Evolutionary conservation across 2,329 filamentous ascomycete species (phyloP).

Genomic region (Xylariaceae sp.): DNA sequence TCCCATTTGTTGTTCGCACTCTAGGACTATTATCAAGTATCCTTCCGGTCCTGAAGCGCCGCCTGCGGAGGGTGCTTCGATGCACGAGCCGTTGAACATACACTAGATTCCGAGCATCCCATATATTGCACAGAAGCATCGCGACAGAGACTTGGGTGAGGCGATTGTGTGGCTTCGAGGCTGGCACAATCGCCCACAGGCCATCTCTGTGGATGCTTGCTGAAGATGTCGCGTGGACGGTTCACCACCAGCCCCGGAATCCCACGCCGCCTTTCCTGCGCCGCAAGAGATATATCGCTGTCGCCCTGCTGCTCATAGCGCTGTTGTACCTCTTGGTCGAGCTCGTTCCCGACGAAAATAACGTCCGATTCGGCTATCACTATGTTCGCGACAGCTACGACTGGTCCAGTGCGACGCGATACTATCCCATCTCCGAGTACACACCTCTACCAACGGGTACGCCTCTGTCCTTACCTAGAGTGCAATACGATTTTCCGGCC

Average conservation of each 20-base stretch:
- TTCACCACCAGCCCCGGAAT: conserved; percentile 21
- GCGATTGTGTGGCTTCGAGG: not conserved
- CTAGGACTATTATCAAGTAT: too few relatives aligned
- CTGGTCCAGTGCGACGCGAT: conserved; percentile 28
- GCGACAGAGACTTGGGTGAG: not conserved
- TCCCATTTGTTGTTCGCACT: too few relatives aligned
- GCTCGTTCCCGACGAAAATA: conserved; percentile 24
- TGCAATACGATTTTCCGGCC: conserved; percentile 28
- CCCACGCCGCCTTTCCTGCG: conserved; percentile 26
- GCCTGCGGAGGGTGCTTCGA: too few relatives aligned
- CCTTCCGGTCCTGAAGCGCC: too few relatives aligned
- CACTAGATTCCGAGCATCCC: not conserved
- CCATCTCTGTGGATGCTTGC: conserved; percentile 23
- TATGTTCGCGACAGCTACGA: conserved; percentile 30
- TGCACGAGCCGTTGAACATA: too few relatives aligned
- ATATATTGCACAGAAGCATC: not conserved
- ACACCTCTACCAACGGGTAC: conserved; percentile 26
- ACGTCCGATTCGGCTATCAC: conserved; percentile 26
- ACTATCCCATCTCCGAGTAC: conserved; percentile 26
- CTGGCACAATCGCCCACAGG: not conserved
- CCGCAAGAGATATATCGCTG: conserved; percentile 24
- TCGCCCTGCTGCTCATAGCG: conserved; percentile 18
- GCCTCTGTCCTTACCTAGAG: conserved; percentile 24
- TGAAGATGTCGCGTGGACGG: conserved; percentile 30
- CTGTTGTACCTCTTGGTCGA: conserved; percentile 28